phyloP scores from a whole-genome alignment of 805 yeast genomes.

The Ogataea wickerhamii region DNA sequence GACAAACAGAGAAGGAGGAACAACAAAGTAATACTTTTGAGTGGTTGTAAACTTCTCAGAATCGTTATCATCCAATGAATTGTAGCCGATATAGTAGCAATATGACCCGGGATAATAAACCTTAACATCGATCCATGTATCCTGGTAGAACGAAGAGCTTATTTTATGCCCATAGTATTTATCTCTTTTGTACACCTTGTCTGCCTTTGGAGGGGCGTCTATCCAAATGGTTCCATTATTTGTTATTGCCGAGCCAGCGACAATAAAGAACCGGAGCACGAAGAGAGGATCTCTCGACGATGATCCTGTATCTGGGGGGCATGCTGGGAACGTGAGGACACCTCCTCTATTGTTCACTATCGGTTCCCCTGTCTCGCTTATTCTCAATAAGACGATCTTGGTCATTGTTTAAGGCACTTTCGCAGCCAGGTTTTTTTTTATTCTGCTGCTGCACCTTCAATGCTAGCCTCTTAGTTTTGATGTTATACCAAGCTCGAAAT shows the following conservation, averaged over 20 bases:
- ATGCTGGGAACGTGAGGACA: conserved; percentile 48
- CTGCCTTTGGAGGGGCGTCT: conserved; percentile 55
- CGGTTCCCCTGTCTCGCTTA: conserved; percentile 49
- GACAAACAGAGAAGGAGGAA: conserved; percentile 69
- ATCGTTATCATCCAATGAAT: conserved; percentile 28
- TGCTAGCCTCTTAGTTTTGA: no score
- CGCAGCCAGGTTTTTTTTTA: conserved; percentile 1
- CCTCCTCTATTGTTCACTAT: conserved; percentile 39
- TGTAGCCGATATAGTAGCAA: conserved; percentile 66
- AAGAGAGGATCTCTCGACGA: conserved; percentile 38
- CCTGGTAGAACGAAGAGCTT: conserved; percentile 58
- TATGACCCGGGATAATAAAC: conserved; percentile 76
- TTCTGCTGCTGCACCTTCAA: no score
- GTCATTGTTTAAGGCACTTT: conserved; percentile 21
- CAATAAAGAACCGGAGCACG: conserved; percentile 56
- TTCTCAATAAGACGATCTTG: conserved; percentile 42
- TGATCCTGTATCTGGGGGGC: conserved; percentile 33
- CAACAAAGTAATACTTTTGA: conserved; percentile 66
- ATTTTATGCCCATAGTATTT: conserved; percentile 50
- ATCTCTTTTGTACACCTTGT: conserved; percentile 50
- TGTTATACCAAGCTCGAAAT: no score
- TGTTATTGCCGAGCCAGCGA: conserved; percentile 72
- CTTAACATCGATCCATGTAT: conserved; percentile 55
- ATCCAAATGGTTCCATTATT: conserved; percentile 71
- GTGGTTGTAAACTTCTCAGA: conserved; percentile 41